A percentile compares a stretch with the other conserved stretches of the same genome.
Evolutionary conservation across 306 rosid species (phyloP).

Genomic region (Vicia sativa): DNA sequence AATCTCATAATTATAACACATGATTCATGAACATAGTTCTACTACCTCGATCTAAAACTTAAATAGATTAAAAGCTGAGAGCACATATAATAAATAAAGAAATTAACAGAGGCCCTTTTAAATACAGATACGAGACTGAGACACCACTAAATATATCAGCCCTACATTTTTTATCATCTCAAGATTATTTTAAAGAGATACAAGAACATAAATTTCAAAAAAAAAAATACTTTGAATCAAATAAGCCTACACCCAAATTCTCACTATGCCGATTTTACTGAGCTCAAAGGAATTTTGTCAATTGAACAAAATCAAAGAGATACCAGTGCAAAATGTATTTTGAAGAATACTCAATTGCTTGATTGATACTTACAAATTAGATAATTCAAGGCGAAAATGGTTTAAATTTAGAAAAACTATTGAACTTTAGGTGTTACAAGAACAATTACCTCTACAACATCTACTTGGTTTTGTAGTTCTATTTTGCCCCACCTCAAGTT

Average conservation of each 20-base stretch:
- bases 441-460: constrained; percentile 49
- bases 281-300: constrained; percentile 18
- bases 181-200: background rate
- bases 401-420: constrained; percentile 29
- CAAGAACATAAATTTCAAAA: constrained; percentile 1
- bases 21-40: background rate
- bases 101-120: background rate
- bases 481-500: constrained; percentile 45
- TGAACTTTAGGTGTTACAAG: constrained; percentile 54
- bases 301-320: constrained; percentile 30
- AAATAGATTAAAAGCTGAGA: background rate
- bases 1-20: background rate
- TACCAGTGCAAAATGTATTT: constrained; percentile 6
- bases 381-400: constrained; percentile 37
- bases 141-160: background rate
- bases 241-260: constrained; percentile 27
- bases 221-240: constrained; percentile 1
- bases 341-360: constrained; percentile 34
- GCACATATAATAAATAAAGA: background rate
- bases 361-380: constrained; percentile 49
- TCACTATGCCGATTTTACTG: constrained; percentile 12
- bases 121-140: background rate
- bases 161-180: background rate
- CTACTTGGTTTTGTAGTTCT: constrained; percentile 42
- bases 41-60: background rate